These are phyloP conservation scores for Pestalotiopsis sp. DNA, from an alignment of 2,329 filamentous ascomycete genomes.

Conservation along the genomic window DNA sequence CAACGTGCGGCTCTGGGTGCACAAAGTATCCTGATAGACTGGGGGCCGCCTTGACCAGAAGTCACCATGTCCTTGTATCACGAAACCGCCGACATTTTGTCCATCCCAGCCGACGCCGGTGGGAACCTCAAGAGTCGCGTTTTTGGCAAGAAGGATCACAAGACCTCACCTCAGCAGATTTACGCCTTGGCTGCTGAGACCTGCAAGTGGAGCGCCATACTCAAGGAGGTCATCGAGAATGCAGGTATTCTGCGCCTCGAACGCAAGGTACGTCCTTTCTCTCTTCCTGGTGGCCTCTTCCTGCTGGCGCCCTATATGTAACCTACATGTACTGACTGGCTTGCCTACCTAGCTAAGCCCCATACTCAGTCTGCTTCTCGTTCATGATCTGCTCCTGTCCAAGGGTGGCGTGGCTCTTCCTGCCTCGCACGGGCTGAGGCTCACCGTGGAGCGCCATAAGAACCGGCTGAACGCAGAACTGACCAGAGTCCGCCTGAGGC, in stretches of 20 bases:
- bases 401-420: slow-evolving; percentile 84
- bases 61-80: slow-evolving; percentile 89
- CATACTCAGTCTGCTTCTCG: slow-evolving; percentile 76
- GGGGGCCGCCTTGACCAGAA: neutral
- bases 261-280: slow-evolving; percentile 66
- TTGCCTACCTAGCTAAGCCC: slow-evolving; percentile 70
- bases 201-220: slow-evolving; percentile 84
- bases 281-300: neutral
- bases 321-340: neutral
- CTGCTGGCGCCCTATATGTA: neutral
- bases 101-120: slow-evolving; percentile 63
- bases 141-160: slow-evolving; percentile 73
- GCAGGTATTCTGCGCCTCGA: slow-evolving; percentile 77
- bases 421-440: slow-evolving; percentile 74
- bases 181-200: slow-evolving; percentile 87
- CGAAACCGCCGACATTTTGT: slow-evolving; percentile 79
- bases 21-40: neutral
- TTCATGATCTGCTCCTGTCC: slow-evolving; percentile 82
- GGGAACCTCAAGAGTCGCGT: slow-evolving; percentile 87
- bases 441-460: slow-evolving; percentile 79
- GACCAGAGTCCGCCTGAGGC: slow-evolving; percentile 74
- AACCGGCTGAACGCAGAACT: slow-evolving; percentile 80
- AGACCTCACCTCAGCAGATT: slow-evolving; percentile 78
- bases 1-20: neutral
- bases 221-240: slow-evolving; percentile 88